phyloP scores from a whole-genome alignment of 495 filamentous ascomycete species.

The Apodospora peruviana region DNA sequence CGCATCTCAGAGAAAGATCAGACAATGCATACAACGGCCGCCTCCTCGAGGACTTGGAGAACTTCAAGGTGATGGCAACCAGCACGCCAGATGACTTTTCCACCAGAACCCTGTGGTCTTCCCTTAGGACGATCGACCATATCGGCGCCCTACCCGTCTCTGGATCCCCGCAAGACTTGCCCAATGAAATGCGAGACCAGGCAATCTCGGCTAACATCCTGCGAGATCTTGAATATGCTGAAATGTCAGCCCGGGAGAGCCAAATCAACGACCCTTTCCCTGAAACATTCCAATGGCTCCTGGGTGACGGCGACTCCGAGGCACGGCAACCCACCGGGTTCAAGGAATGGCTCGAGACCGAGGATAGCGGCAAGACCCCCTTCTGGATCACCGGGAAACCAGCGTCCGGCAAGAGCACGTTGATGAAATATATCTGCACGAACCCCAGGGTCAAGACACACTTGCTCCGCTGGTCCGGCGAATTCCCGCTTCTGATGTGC shows the following conservation, averaged over 20 bases:
- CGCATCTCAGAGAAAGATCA: no score
- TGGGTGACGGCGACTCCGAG: not conserved
- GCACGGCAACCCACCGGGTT: not conserved
- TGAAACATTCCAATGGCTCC: constrained; percentile 1
- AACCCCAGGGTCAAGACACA: not conserved
- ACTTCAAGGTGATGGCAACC: no score
- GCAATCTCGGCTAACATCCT: no score
- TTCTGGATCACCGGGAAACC: constrained; percentile 4
- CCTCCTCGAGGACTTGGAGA: no score
- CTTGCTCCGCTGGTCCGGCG: not conserved
- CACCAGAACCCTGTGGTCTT: no score
- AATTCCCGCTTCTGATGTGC: not conserved
- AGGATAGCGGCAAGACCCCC: not conserved
- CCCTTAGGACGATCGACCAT: not conserved
- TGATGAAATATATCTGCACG: constrained; percentile 2
- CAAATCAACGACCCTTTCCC: not conserved
- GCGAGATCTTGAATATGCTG: not conserved
- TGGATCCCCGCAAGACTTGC: no score
- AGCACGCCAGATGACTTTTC: no score
- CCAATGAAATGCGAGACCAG: no score
- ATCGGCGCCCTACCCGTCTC: no score
- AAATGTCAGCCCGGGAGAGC: not conserved
- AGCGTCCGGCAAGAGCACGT: constrained; percentile 1
- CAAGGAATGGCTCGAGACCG: not conserved
- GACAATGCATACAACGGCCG: no score